Evolutionary conservation across 2,329 filamentous ascomycete genomes (phyloP), one percentile per base, ranked within the genome.

Genomic region (Diplocarpon rosae): DNA sequence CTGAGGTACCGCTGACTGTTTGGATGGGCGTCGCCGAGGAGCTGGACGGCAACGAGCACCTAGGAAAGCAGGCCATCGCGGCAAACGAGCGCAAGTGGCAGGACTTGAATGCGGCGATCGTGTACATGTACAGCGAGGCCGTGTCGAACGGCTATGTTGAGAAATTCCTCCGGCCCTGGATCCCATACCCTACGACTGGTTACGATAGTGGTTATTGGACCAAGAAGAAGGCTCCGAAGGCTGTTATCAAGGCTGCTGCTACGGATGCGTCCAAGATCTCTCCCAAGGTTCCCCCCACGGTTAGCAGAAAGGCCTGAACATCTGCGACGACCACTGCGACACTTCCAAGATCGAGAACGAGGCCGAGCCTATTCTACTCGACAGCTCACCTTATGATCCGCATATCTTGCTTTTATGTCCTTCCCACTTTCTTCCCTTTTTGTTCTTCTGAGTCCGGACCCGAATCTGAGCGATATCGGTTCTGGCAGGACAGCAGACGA

Each of bases 11-110:
- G 3, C 9, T 37, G 10, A 29, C 34, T n/a, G 34, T 20, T 16
- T 42, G 40, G 40, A 36, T 42, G 40, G 40, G 40, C 5, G 33
- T 42, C 32, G 33, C 20, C 11, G 30, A 42, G 39, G 17, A 17
- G 17, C 16, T 41, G 17, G 31, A 41, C n/a, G 31, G 31, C n/a
- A 28, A 16, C 5, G 39, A 41, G 20, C 30, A 41, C 17, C 12
- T 27, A n/a, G 39, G 39, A 2, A 41, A 41, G 31, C 10, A 1
- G 31, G 17, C 16, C 2, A 9, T 34, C 9, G 20, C 20, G 7
- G 20, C 24, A 3, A 24, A 35, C 20, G 33, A 28, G 16, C 16
- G 11, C 31, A 41, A 41, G 39, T n/a, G 17, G 5, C 13, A 31
- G 7, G 16, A 20, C 8, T 5, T 41, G 7, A 41, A 31, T 13